Base-by-base conservation (phyloP, 768 basidiomycete species). In the Lentinula raphanica region DNA sequence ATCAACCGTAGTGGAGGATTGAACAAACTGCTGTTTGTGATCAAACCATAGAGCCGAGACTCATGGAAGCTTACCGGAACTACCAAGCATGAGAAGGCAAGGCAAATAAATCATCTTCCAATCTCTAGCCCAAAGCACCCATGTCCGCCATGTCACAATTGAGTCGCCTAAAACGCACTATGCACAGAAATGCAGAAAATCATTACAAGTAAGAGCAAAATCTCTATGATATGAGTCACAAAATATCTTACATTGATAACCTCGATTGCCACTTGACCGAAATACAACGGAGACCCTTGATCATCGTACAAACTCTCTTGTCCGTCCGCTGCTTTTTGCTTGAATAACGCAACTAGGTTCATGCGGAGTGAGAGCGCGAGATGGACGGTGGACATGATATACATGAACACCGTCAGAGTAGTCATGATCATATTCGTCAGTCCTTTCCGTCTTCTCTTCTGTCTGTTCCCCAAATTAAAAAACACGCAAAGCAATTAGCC, bases 61-160 rank as follows among this genome's bases (percentile, higher is more conserved):
- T n/a, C n/a, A n/a, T n/a, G n/a, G n/a, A 27, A 38, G 21, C 56
- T 6, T 36, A 58, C 54, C 58, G 8, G 58, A 17, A 25, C 19
- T 31, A 29, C 27, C 49, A 21, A 51, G 13, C 27, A 58, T 23
- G 21, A 51, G 35, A 23, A 23, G 19, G 21, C 21, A 51, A 2
- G 58, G 49, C 9, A 51, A 29, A 21, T 39, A 42, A 21, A 58
- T 45, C 19, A 42, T 15, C 17, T 39, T 31, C 35, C 54, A 55
- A 13, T 55, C 54, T 17, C 54, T 36, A 19, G 40, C 50, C 29
- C 58, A 58, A 11, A 58, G 49, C 12, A 58, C 49, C 58, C 58
- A 58, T 35, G 58, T 51, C 3, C 58, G 39, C 58, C 58, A 58
- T 23, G 50, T 58, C 21, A 58, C 49, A 13, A 58, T 58, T 21